Evolutionary conservation across 2,329 filamentous ascomycete species (phyloP), one percentile per base, ranked within the genome.

Genomic region (Apiospora hydei): DNA sequence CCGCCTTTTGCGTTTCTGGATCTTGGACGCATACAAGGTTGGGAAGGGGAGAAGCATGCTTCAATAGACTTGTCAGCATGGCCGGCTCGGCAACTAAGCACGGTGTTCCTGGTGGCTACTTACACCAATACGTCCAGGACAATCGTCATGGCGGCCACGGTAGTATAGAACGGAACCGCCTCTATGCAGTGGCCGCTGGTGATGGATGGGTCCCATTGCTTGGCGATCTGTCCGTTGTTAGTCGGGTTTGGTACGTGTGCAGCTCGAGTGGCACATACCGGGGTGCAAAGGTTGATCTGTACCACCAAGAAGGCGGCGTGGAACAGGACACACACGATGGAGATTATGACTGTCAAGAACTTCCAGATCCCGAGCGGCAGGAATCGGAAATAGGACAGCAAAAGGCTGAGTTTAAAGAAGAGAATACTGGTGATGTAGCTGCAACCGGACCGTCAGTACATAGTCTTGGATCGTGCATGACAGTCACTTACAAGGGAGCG

Each of bases 371-470:
- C 78, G 1, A 81, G 78, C 1, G 84, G 81, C 4, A 86, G 82
- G 18, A 87, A 85, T 1, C 85, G 83, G 0, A 86, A 77, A 24
- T 85, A 84, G 1, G 84, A 83, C 2, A 85, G 78, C 4, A 88
- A 76, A 1, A 87, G 76, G 44, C 85, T 81, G 26, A 86, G 77
- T 71, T 87, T 87, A 77, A 87, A 87, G 1, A 82, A 83, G 3
- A 85, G 79, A 34, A 87, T 84, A 47, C 81, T 81, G 14, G 77
- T 73, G 26, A 84, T 81, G 70, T 85, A 85, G 38, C 83, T 84
- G 38, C 26, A 38, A 26, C 30, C 57, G 34, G 4, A 10, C 11
- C 11, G n/a, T 26, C 18, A 46, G 16, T 21, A 26, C 18, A 16
- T 14, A 18, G 21, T 41, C 13, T 38, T 11, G 21, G 2, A 41